These are phyloP conservation scores for Austroboletus eburneus DNA, from an alignment of 768 basidiomycete genomes.

Conservation along the genomic window DNA sequence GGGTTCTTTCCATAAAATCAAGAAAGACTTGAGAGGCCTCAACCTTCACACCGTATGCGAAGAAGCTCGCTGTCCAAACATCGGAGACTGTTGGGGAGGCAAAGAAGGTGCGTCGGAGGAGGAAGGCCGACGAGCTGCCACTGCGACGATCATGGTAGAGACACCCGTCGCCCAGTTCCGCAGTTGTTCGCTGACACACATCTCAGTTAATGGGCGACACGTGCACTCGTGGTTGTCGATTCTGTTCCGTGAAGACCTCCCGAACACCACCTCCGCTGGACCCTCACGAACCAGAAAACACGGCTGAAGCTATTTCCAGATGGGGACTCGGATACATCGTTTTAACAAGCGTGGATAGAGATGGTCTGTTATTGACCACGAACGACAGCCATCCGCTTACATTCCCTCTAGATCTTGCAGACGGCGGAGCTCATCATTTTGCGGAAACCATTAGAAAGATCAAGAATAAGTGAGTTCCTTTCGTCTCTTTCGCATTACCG, in stretches of 20 bases:
- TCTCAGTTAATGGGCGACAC: conserved; percentile 96
- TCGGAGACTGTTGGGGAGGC: conserved; percentile 99
- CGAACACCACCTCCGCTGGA: conserved; percentile 85
- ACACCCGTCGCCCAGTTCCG: not conserved
- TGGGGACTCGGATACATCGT: conserved; percentile 99
- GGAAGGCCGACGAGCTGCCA: conserved; percentile 78
- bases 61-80: conserved; percentile 97
- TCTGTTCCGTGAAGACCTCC: conserved; percentile 97
- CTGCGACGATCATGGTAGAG: conserved; percentile 96
- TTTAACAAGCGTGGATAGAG: conserved; percentile 92
- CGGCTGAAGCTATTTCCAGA: conserved; percentile 94
- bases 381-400: conserved; percentile 1
- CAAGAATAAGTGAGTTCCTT: conserved; percentile 75
- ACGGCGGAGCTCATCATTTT: conserved; percentile 92
- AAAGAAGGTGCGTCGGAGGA: conserved; percentile 59
- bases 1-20: conserved; percentile 84
- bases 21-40: conserved; percentile 90
- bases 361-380: conserved; percentile 54
- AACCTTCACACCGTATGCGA: conserved; percentile 96
- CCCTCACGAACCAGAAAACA: conserved; percentile 95
- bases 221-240: conserved; percentile 95
- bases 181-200: conserved; percentile 5
- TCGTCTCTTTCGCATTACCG: conserved; percentile 13
- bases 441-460: conserved; percentile 93
- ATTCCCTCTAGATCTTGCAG: conserved; percentile 67